These are phyloP conservation scores for Leccinum subrobustum DNA, from an alignment of 1,284 basidiomycete genomes.

Conservation along the genomic window DNA sequence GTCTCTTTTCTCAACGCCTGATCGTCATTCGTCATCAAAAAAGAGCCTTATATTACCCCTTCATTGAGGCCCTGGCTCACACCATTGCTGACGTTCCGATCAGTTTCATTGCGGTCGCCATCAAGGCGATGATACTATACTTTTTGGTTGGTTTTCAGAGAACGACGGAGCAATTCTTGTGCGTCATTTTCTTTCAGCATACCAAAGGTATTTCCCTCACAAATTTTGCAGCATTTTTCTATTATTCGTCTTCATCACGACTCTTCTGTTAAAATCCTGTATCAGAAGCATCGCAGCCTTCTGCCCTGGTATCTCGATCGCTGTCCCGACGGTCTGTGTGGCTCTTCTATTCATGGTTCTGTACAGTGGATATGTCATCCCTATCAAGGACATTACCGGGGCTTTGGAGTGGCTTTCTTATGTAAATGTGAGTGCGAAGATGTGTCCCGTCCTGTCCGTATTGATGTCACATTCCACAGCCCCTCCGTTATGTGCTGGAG, in stretches of 20 bases:
- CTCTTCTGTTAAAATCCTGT: conserved; percentile 58
- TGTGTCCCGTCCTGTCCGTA: too few relatives aligned
- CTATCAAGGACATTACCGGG: conserved; percentile 39
- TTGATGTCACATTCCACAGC: conserved; percentile 28
- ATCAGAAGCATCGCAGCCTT: conserved; percentile 57
- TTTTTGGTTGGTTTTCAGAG: conserved; percentile 50
- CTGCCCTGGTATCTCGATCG: conserved; percentile 48
- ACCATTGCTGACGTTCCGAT: conserved; percentile 63
- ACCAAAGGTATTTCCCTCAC: background rate
- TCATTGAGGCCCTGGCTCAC: conserved; percentile 53
- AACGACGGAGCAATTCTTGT: conserved; percentile 42
- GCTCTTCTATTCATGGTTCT: conserved; percentile 42
- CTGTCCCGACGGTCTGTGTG: conserved; percentile 58
- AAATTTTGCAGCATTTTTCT: conserved; percentile 43
- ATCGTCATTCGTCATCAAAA: conserved; percentile 53
- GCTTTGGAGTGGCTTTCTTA: conserved; percentile 63
- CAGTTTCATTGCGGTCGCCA: conserved; percentile 40
- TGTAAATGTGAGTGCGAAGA: conserved; percentile 47
- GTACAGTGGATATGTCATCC: conserved; percentile 38
- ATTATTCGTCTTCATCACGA: conserved; percentile 46
- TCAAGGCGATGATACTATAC: conserved; percentile 53
- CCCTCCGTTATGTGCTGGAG: conserved; percentile 50
- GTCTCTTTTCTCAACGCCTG: conserved; percentile 50
- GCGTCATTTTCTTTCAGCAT: conserved; percentile 9
- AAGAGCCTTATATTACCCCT: conserved; percentile 52